Evolutionary conservation across 2,329 filamentous ascomycete species (phyloP).

Genomic region (Bertia moriformis): DNA sequence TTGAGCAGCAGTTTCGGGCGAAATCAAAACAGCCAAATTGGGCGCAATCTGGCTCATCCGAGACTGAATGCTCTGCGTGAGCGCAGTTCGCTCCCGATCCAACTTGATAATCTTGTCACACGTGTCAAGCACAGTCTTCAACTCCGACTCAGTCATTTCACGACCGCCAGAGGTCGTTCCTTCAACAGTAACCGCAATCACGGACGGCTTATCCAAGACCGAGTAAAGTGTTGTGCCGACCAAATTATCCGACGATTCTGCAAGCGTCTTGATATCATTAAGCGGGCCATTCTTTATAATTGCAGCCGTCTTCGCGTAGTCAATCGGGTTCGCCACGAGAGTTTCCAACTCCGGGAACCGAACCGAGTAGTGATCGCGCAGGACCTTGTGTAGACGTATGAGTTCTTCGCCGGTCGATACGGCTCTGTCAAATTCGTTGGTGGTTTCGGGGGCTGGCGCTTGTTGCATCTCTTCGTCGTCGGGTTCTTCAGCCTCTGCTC

Average conservation of each 20-base stretch:
- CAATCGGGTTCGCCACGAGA: slow-evolving; percentile 77
- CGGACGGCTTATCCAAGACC: slow-evolving; percentile 71
- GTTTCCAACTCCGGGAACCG: slow-evolving; percentile 86
- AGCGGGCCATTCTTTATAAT: slow-evolving; percentile 87
- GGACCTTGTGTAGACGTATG: slow-evolving; percentile 85
- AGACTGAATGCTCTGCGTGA: slow-evolving; percentile 90
- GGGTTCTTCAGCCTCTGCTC: neutral
- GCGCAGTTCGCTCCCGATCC: slow-evolving; percentile 69
- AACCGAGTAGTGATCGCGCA: slow-evolving; percentile 86
- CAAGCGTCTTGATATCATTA: slow-evolving; percentile 70
- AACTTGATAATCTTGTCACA: slow-evolving; percentile 82
- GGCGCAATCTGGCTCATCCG: slow-evolving; percentile 94
- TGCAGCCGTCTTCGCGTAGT: slow-evolving; percentile 88
- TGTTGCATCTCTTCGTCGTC: neutral
- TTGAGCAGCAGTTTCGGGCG: slow-evolving; percentile 84
- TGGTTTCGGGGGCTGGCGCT: neutral
- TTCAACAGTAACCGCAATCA: slow-evolving; percentile 94
- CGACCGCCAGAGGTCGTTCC: slow-evolving; percentile 77
- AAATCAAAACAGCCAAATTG: slow-evolving; percentile 79
- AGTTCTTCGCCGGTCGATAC: slow-evolving; percentile 75
- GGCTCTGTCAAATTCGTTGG: slow-evolving; percentile 28
- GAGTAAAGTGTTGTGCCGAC: slow-evolving; percentile 53
- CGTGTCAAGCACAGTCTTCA: slow-evolving; percentile 59
- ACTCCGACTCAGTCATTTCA: slow-evolving; percentile 60
- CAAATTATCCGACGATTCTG: slow-evolving; percentile 58